Conservation (phyloP, 352 stramenopile genomes). For the Globisporangium rhizosaccharum region DNA sequence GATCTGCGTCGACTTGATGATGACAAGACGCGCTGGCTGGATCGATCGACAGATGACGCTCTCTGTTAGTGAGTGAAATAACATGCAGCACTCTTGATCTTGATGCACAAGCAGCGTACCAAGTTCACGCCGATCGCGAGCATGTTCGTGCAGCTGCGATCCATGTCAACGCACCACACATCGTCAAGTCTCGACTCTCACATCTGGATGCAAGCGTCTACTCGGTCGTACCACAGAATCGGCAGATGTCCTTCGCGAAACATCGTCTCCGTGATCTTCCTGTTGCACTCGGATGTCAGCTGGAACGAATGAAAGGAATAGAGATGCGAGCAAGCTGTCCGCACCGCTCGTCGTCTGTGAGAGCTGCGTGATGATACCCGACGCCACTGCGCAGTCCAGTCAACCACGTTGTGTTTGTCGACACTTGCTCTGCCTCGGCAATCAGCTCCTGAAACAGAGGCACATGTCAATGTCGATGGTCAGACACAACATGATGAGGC, state of each 20-base stretch:
- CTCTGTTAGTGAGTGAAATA: background rate
- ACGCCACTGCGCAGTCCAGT: constrained; percentile 14
- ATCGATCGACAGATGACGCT: background rate
- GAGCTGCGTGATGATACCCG: constrained; percentile 34
- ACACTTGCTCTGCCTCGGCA: constrained; percentile 8
- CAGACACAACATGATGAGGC: too few species aligned
- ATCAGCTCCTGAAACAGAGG: constrained; percentile 3
- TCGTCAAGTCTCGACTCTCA: background rate
- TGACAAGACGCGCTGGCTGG: constrained; percentile 33
- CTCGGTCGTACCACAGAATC: constrained; percentile 25
- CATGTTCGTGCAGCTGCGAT: constrained; percentile 27
- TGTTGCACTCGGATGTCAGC: constrained; percentile 4
- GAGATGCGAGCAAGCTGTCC: background rate
- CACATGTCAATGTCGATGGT: too few species aligned
- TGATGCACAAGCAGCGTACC: constrained; percentile 12
- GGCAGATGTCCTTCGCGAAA: constrained; percentile 23
- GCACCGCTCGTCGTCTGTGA: constrained; percentile 23
- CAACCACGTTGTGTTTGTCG: constrained; percentile 10
- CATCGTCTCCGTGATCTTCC: constrained; percentile 21
- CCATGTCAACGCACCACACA: background rate
- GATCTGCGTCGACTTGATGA: constrained; percentile 32
- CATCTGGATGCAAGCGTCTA: background rate
- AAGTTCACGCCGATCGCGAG: constrained; percentile 41
- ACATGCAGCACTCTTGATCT: background rate
- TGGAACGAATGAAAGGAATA: background rate